Evolutionary conservation across 2,329 filamentous ascomycete species (phyloP).

Genomic region (Cyanodermella asteris): DNA sequence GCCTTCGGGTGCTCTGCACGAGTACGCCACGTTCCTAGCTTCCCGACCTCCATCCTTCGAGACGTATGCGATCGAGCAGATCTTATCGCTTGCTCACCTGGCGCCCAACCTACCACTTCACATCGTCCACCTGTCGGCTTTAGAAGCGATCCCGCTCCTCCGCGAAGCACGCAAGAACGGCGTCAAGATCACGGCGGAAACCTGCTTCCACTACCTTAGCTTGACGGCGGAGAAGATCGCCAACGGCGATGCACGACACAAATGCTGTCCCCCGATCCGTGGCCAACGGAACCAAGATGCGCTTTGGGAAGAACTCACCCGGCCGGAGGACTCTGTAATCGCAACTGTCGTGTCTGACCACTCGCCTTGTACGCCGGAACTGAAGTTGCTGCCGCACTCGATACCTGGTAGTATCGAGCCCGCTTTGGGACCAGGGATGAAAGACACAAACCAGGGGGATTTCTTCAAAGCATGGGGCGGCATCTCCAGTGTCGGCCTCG

Average conservation of each 20-base stretch:
- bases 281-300: constrained; percentile 59
- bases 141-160: constrained; percentile 65
- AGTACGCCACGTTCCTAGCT: constrained; percentile 77
- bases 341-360: constrained; percentile 86
- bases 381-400: constrained; percentile 64
- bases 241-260: constrained; percentile 75
- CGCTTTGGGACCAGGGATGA: constrained; percentile 12
- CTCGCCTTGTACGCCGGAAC: constrained; percentile 82
- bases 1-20: constrained; percentile 48
- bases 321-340: constrained; percentile 52
- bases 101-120: constrained; percentile 72
- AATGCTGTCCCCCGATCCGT: constrained; percentile 86
- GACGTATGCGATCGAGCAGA: constrained; percentile 72
- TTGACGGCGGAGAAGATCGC: constrained; percentile 62
- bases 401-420: constrained; percentile 29
- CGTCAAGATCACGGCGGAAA: constrained; percentile 77
- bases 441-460: constrained; percentile 37
- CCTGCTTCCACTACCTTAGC: constrained; percentile 85
- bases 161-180: constrained; percentile 49
- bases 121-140: constrained; percentile 83
- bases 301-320: constrained; percentile 60
- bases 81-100: constrained; percentile 56
- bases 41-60: constrained; percentile 80
- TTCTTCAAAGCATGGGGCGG: constrained; percentile 96
- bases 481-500: constrained; percentile 81